Evolutionary conservation across 106 monocot genomes (phyloP), one percentile per base, ranked within the genome.

Genomic region (Gastrodia elata): DNA sequence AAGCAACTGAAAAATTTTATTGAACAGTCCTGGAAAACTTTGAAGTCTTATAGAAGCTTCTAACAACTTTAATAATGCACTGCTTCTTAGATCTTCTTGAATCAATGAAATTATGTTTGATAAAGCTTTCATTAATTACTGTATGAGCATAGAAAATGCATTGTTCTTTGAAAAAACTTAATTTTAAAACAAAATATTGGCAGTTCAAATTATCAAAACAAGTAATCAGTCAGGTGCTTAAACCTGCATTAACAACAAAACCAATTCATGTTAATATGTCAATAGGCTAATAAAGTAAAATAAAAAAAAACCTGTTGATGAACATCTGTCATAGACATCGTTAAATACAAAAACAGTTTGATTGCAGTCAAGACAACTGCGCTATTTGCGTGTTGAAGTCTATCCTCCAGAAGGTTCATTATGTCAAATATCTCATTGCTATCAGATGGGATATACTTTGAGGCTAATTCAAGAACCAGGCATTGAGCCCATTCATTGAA

Each of bases 401-500:
- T 87, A 78, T 98, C 98, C 79, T 98, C 98, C n/a, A 98, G 85
- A 72, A 98, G 88, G 76, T 98, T 98, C 93, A 98, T 98, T 73
- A 98, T 87, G 75, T 98, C 93, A 87, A 98, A 98, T 76, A 98
- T 93, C 38, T 98, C 98, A 70, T 73, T 89, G 74, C 64, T 91
- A 72, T 98, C 93, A 71, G 85, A 68, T 24, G 93, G 98, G 78
- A 93, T 82, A 68, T 93, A 98, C 64, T 93, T 98, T 9, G 93
- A 91, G 59, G 87, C 87, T 74, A 98, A 71, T 43, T 98, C 98
- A 74, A 98, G 98, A 44, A 98, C 68, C n/a, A 91, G 82, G 82
- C 93, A 98, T 65, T 98, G 98, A n/a, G 98, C 93, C 98, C 98
- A 98, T 73, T 98, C 98, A 84, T 80, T 98, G 83, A 98, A 98